phyloP scores from a whole-genome alignment of 257 asterid genomes.

The Prunella vulgaris region DNA sequence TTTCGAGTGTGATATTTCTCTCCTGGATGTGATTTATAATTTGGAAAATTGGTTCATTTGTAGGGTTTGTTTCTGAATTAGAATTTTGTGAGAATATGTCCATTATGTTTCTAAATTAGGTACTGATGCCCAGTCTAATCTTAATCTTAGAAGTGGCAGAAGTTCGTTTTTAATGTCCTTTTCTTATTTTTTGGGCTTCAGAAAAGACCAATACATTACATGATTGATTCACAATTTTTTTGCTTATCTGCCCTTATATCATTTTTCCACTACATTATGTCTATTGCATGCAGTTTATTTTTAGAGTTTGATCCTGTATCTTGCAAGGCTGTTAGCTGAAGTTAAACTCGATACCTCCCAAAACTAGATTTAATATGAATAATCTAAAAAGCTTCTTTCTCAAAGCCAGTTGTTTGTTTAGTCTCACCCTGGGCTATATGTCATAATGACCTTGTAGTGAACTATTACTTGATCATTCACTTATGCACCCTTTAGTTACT shows the following conservation, averaged over 20 bases:
- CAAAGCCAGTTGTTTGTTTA: background rate
- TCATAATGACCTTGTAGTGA: background rate
- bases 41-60: slow-evolving; percentile 3
- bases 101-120: background rate
- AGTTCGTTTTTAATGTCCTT: background rate
- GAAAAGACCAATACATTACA: background rate
- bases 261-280: background rate
- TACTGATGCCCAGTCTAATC: background rate
- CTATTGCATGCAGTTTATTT: background rate
- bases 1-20: background rate
- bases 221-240: background rate
- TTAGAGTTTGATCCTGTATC: background rate
- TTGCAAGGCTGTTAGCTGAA: slow-evolving; percentile 3
- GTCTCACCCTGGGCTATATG: slow-evolving; percentile 8
- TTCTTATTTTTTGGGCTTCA: background rate
- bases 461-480: background rate
- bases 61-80: background rate
- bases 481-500: slow-evolving; percentile 6
- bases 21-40: slow-evolving; percentile 1
- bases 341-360: background rate
- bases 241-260: background rate
- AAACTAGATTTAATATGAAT: background rate
- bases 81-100: background rate
- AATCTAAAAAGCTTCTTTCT: background rate
- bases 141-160: background rate